These are phyloP conservation scores for Penicillium desertorum DNA, from an alignment of 495 filamentous ascomycete species.

Conservation along the genomic window DNA sequence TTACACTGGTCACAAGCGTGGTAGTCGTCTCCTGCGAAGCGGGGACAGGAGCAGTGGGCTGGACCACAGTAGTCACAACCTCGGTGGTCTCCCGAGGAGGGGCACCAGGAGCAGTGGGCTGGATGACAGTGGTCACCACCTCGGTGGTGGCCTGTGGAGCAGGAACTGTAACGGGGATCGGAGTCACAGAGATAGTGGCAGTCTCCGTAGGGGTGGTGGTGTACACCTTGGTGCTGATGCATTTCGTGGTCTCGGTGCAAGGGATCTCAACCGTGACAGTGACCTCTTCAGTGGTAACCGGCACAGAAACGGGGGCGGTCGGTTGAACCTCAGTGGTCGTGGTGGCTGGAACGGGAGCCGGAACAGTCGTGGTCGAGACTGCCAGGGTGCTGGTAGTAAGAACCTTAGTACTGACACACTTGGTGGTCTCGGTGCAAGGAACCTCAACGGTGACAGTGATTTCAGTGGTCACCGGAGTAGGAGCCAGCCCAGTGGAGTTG, in stretches of 20 bases:
- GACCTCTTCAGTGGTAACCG: neutral
- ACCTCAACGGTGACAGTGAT: constrained; percentile 2
- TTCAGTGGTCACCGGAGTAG: neutral
- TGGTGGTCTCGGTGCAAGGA: constrained; percentile 6
- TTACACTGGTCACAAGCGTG: neutral
- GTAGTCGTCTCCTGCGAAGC: neutral
- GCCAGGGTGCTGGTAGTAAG: constrained; percentile 1
- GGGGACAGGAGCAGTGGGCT: neutral
- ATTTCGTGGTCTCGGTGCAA: constrained; percentile 6
- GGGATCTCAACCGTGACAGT: constrained; percentile 2
- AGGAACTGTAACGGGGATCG: neutral
- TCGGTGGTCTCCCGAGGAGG: neutral
- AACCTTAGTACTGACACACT: constrained; percentile 4
- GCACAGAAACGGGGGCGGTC: neutral
- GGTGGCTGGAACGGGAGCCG: neutral
- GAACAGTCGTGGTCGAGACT: neutral
- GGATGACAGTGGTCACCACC: neutral
- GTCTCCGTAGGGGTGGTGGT: constrained; percentile 2
- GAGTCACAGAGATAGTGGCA: neutral
- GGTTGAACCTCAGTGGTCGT: constrained; percentile 4
- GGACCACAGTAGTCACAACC: neutral
- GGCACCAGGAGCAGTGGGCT: neutral
- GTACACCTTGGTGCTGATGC: constrained; percentile 2
- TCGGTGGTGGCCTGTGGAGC: neutral
- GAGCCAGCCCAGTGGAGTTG: neutral